These are phyloP conservation scores for Umbellularia californica DNA, from an alignment of 164 flowering plant genomes.

Conservation along the genomic window DNA sequence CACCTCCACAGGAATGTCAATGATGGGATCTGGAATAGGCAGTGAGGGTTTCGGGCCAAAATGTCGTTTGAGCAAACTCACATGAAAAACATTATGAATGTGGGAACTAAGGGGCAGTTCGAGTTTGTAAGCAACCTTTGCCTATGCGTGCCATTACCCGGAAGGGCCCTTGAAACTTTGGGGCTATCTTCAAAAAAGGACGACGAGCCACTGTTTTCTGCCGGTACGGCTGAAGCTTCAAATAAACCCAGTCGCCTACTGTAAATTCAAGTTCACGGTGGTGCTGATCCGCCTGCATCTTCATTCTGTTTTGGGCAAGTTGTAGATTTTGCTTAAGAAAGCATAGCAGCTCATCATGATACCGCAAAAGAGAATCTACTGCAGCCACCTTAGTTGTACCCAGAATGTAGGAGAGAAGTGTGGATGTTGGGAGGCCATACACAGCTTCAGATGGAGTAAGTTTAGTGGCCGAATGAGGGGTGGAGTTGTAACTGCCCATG, in stretches of 20 bases:
- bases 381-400: not conserved
- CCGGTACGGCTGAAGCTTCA: not conserved
- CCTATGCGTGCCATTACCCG: too few species aligned
- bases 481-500: conserved; percentile 2
- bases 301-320: not conserved
- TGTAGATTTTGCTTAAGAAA: not conserved
- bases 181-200: too few species aligned
- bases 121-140: too few species aligned
- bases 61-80: too few species aligned
- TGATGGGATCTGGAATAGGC: too few species aligned
- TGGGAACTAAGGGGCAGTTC: too few species aligned
- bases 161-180: too few species aligned
- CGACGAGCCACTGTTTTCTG: too few species aligned
- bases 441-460: not conserved
- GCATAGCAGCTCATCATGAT: not conserved
- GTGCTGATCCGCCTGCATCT: not conserved
- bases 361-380: not conserved
- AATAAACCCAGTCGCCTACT: not conserved
- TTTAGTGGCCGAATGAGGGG: not conserved
- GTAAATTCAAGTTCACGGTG: not conserved
- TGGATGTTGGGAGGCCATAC: not conserved
- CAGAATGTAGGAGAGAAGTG: not conserved
- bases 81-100: too few species aligned
- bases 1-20: too few species aligned
- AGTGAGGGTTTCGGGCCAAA: too few species aligned